Conservation (phyloP, 345 rosid species). For the Reutealis trisperma region DNA sequence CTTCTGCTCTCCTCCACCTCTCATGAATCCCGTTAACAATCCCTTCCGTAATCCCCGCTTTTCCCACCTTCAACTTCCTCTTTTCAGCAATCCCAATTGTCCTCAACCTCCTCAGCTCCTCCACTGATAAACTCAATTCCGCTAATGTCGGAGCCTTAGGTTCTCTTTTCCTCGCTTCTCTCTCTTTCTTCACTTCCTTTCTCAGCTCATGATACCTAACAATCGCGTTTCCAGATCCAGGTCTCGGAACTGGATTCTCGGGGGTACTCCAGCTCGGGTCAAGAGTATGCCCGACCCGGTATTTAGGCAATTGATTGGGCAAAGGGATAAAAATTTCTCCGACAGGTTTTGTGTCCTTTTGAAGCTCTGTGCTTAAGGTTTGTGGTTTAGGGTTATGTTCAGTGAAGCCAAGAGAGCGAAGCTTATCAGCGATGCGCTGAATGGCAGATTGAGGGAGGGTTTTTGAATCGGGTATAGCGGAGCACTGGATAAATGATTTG, state of each 20-base stretch:
- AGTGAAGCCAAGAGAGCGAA: constrained; percentile 78
- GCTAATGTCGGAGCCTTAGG: constrained; percentile 67
- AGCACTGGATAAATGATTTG: constrained; percentile 26
- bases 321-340: constrained; percentile 87
- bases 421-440: constrained; percentile 90
- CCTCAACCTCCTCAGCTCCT: constrained; percentile 68
- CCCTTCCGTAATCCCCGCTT: constrained; percentile 94
- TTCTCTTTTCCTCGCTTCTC: constrained; percentile 31
- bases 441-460: constrained; percentile 72
- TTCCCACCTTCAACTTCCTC: constrained; percentile 78
- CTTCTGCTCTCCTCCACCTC: constrained; percentile 83
- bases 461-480: constrained; percentile 24
- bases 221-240: constrained; percentile 71
- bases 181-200: constrained; percentile 50
- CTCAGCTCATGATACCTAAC: constrained; percentile 59
- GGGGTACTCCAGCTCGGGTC: constrained; percentile 97
- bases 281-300: constrained; percentile 87
- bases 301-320: constrained; percentile 58
- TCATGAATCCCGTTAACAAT: constrained; percentile 94
- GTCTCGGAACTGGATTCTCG: constrained; percentile 73
- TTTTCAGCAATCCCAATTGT: constrained; percentile 58
- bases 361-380: background rate
- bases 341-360: constrained; percentile 22
- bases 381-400: constrained; percentile 32
- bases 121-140: constrained; percentile 55